A percentile compares a stretch with the other conserved stretches of the same genome.
phyloP scores from a whole-genome alignment of 352 stramenopile species.

The Phytophthora citrophthora region DNA sequence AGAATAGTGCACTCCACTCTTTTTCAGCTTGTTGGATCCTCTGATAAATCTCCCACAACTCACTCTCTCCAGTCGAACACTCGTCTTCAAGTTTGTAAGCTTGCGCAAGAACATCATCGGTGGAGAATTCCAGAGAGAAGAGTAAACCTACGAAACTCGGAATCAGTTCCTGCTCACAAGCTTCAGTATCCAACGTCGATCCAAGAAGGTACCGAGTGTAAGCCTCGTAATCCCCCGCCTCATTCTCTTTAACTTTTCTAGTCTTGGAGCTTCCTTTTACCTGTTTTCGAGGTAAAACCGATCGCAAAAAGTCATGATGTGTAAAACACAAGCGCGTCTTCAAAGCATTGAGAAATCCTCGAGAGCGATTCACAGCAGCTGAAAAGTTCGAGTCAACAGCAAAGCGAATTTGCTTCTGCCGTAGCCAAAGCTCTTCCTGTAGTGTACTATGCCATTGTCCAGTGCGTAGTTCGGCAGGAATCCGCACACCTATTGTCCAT shows the following conservation, averaged over 20 bases:
- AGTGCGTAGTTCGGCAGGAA: constrained; percentile 42
- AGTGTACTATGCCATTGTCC: constrained; percentile 67
- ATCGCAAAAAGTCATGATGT: constrained; percentile 11
- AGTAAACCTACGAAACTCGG: constrained; percentile 68
- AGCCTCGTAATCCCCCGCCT: constrained; percentile 47
- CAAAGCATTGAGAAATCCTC: constrained; percentile 69
- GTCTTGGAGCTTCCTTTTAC: background rate
- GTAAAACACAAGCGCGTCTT: constrained; percentile 41
- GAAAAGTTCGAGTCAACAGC: constrained; percentile 50
- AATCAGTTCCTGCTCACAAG: constrained; percentile 49
- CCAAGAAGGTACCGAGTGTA: constrained; percentile 61
- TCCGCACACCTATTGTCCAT: constrained; percentile 38
- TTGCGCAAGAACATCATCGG: constrained; percentile 43
- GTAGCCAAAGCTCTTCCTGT: constrained; percentile 64
- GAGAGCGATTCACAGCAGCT: constrained; percentile 46
- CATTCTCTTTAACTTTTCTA: constrained; percentile 1
- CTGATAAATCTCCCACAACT: constrained; percentile 46
- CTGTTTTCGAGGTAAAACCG: background rate
- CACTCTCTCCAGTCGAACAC: constrained; percentile 41
- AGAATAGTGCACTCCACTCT: constrained; percentile 8
- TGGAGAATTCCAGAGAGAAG: constrained; percentile 52
- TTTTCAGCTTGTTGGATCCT: constrained; percentile 30
- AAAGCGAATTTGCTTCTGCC: constrained; percentile 61
- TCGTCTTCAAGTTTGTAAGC: constrained; percentile 45
- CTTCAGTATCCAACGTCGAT: constrained; percentile 53